Evolutionary conservation across 129 eudicot genomes (phyloP).

Genomic region (Arctium lappa): DNA sequence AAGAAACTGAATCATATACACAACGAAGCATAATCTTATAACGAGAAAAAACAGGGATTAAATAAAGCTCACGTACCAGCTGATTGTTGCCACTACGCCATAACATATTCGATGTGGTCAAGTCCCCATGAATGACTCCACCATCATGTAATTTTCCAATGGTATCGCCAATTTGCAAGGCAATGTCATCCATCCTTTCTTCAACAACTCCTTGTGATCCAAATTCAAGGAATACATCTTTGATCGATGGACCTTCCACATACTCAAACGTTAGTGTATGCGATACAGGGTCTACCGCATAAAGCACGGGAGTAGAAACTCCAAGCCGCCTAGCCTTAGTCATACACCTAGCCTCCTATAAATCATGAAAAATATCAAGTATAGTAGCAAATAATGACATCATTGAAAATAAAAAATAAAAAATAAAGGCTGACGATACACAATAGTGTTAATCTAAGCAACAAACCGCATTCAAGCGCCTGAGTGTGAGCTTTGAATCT

Average conservation of each 20-base stretch:
- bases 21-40: neutral
- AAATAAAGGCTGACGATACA: neutral
- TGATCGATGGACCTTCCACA: slow-evolving; percentile 79
- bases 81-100: slow-evolving; percentile 59
- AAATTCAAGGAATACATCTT: slow-evolving; percentile 78
- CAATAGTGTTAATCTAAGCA: neutral
- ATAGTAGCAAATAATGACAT: neutral
- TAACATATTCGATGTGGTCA: slow-evolving; percentile 97
- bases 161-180: slow-evolving; percentile 70
- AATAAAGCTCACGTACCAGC: slow-evolving; percentile 46
- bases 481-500: slow-evolving; percentile 85
- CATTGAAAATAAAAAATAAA: neutral
- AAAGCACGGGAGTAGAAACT: slow-evolving; percentile 82
- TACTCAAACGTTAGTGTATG: slow-evolving; percentile 76
- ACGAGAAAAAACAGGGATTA: neutral
- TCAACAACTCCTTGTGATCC: slow-evolving; percentile 67
- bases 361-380: slow-evolving; percentile 10
- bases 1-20: neutral
- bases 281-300: slow-evolving; percentile 64
- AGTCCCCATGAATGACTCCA: slow-evolving; percentile 88
- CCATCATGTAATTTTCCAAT: slow-evolving; percentile 94
- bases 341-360: slow-evolving; percentile 94
- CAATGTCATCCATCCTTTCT: slow-evolving; percentile 75
- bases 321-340: slow-evolving; percentile 95
- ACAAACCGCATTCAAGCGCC: slow-evolving; percentile 87